A percentile compares a stretch with the other conserved stretches of the same genome.
Evolutionary conservation across 495 filamentous ascomycete species (phyloP).

Genomic region (Astrothelium macrocarpum): DNA sequence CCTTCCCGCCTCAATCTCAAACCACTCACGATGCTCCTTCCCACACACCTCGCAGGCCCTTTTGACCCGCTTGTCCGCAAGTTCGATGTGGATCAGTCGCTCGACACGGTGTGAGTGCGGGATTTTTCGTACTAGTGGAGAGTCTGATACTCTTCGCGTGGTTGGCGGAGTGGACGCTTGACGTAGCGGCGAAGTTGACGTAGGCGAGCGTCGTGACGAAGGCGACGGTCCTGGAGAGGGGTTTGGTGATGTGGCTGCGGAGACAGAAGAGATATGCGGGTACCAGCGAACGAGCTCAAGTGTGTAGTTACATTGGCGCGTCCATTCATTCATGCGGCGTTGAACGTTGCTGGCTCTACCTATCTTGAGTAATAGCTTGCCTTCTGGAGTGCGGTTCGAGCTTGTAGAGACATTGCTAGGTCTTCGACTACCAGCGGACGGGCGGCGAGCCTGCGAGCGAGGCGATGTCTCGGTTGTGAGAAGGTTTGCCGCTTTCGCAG

Average conservation of each 20-base stretch:
- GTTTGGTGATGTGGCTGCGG: conserved; percentile 33
- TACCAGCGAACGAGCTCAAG: conserved; percentile 84
- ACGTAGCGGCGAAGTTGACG: conserved; percentile 13
- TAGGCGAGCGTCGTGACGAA: conserved; percentile 21
- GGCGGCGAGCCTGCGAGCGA: conserved; percentile 20
- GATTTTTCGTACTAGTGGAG: conserved; percentile 45
- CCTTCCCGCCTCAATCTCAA: conserved; percentile 71
- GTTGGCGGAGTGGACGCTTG: conserved; percentile 4
- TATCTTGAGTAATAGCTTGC: conserved; percentile 75
- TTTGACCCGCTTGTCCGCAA: conserved; percentile 56
- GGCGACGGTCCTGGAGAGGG: conserved; percentile 22
- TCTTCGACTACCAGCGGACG: conserved; percentile 42
- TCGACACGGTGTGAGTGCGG: conserved; percentile 85
- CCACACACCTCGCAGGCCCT: conserved; percentile 70
- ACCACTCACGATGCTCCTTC: conserved; percentile 90
- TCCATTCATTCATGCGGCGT: conserved; percentile 84
- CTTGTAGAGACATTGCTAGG: conserved; percentile 56
- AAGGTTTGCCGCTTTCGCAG: conserved; percentile 36
- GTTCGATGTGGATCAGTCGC: conserved; percentile 80
- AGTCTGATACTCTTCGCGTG: conserved; percentile 14
- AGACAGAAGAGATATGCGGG: conserved; percentile 58
- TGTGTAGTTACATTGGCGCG: conserved; percentile 80
- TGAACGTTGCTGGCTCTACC: conserved; percentile 87
- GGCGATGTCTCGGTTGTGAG: conserved; percentile 33
- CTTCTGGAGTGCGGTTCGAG: conserved; percentile 24